Percentiles rank a stretch among this genome's conserved stretches.
Evolutionary conservation across 2,329 filamentous ascomycete genomes (phyloP).

Genomic region (Claviceps sp.): DNA sequence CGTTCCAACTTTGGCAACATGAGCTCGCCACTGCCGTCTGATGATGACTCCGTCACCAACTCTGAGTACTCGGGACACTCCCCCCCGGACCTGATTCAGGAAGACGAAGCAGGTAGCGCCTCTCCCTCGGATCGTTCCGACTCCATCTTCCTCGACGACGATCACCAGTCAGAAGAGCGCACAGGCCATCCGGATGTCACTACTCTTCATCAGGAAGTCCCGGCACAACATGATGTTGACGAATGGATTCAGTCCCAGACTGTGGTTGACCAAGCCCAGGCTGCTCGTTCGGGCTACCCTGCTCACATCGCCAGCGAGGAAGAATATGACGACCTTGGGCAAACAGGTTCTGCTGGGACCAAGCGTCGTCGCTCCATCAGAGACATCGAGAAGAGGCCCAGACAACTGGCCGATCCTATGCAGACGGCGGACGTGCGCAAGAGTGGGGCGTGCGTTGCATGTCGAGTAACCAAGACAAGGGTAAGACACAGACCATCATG

Average conservation of each 20-base stretch:
- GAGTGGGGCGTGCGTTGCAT: constrained; percentile 33
- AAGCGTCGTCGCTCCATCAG: constrained; percentile 24
- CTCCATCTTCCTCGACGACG: constrained; percentile 17
- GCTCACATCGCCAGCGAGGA: constrained; percentile 19
- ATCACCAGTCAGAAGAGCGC: constrained; percentile 14
- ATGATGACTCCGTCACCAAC: constrained; percentile 18
- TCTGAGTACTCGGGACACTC: constrained; percentile 25
- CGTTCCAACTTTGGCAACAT: constrained; percentile 20
- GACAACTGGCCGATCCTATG: constrained; percentile 25
- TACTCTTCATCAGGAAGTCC: constrained; percentile 20
- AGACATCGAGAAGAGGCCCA: constrained; percentile 21
- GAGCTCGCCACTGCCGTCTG: constrained; percentile 19
- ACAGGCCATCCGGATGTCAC: constrained; percentile 17
- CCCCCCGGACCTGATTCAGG: constrained; percentile 24
- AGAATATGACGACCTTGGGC: constrained; percentile 12
- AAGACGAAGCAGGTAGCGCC: constrained; percentile 23
- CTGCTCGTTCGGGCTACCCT: constrained; percentile 17
- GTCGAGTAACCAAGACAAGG: constrained; percentile 32
- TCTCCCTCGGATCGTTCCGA: constrained; percentile 28
- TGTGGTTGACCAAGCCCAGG: constrained; percentile 16
- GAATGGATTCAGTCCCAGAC: constrained; percentile 28
- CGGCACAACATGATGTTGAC: constrained; percentile 20
- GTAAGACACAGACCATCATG: constrained; percentile 22
- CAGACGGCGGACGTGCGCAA: constrained; percentile 37
- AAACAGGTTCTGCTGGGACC: constrained; percentile 15